Base-by-base conservation (phyloP, 1,284 basidiomycete species). In the Microbotryum silenes-acaulis region DNA sequence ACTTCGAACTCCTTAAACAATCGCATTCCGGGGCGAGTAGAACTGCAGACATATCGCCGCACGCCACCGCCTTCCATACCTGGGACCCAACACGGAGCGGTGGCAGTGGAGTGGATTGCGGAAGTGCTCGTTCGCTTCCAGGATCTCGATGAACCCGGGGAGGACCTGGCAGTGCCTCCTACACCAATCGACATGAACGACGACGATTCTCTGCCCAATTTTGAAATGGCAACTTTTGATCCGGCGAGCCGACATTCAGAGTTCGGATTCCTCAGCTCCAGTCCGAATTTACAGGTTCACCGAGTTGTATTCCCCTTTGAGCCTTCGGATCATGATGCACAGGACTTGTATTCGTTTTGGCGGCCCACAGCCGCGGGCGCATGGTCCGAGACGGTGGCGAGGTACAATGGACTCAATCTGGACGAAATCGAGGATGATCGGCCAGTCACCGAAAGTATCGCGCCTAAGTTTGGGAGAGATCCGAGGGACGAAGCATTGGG, bases 311-410 rank as follows among this genome's bases (percentile, higher is more conserved):
- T 53, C 33, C 51, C 54, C 18, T 60, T 60, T 47, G 54, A 60
- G 29, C 53, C 59, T 7, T 25, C 31, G 33, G 59, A 60, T 27
- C 48, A 25, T 21, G 21, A 51, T 48, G 47, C 23, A 18, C 54
- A 60, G 29, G 59, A 60, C 21, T 25, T 51, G 10, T 33, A 60
- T 18, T 51, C 54, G 33, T 9, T 48, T 6, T 60, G 59, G 59
- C 51, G 57, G 16, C 57, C 57, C 8, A 54, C 52, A 4, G 20
- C 27, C 5, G 9, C 23, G 14, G 51, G 50, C 5, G 21, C 37
- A 6, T 52, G 57, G 57, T 21, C 33, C 14, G 57, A 42, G 16
- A 25, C 50, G 31, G 37, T 52, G 7, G 50, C 57, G 20, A 33
- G 50, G 8, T 52, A 52, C 48, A 21, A 44, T 6, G 57, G 57